Base-by-base conservation (phyloP, 305 asterid species). In the Salvia sclarea region DNA sequence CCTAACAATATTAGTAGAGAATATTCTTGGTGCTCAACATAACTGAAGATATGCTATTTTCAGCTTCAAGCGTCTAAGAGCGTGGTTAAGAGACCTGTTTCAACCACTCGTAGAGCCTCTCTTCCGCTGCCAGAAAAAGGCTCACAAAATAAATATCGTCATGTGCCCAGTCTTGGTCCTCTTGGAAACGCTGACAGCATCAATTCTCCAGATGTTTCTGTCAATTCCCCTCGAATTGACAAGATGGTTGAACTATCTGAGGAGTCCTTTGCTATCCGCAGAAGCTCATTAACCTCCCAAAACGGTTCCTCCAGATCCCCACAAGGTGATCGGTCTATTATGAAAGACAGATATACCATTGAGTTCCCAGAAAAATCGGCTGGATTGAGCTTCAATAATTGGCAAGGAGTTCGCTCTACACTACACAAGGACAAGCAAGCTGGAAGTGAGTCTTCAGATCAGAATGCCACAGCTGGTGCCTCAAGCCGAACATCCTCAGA, bases 381-480 rank as follows among this genome's bases (percentile, higher is more conserved):
- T 78, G 78, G 82, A 69, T 47, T 74, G 72, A 85, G 87, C 81
- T 77, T 76, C 71, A 66, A 78, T 41, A 77, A 77, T 61, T 86
- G 86, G 95, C 83, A 83, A 82, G 85, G 80, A 74, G 74, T 77
- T 47, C 84, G 77, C 59, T 74, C 85, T 61, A 69, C 76, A 49
- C 59, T 61, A 44, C 68, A 62, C 71, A 71, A 61, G 63, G 80
- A 77, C 57, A 77, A 75, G 67, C 85, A 77, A 76, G 86, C 83
- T 16, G 83, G 78, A 52, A 92, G 96, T 69, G 89, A 87, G 44
- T 82, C 71, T 77, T 87, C 94, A 13, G 92, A 90, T 68, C 97
- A 86, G 77, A 92, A 90, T 74, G 97, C 95, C 53, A 92, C 97
- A 33, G 96, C 91, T 73, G 97, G 97, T 53, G 88, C 95, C 58